Percentiles rank a stretch among this genome's conserved stretches.
Conservation (phyloP, 306 rosid genomes). For the Sicyos edulis region DNA sequence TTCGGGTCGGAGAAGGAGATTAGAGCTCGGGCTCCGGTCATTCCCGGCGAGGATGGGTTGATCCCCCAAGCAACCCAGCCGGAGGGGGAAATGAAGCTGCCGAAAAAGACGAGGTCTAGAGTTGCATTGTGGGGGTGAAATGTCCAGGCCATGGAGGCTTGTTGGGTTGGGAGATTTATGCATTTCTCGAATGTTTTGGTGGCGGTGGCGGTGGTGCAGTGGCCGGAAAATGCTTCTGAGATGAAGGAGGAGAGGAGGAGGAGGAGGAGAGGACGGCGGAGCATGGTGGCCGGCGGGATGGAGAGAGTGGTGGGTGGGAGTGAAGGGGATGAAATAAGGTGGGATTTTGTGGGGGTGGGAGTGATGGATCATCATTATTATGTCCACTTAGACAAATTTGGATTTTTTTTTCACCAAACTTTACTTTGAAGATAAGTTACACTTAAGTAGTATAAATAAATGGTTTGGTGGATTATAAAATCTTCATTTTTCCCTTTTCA, state of each 20-base stretch:
- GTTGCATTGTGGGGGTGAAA: constrained; percentile 64
- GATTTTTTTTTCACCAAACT: not conserved
- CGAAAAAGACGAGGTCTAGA: constrained; percentile 71
- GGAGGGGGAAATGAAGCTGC: constrained; percentile 87
- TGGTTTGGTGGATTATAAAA: constrained; percentile 36
- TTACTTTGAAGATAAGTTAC: constrained; percentile 72
- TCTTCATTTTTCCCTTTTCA: not conserved
- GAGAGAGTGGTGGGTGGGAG: constrained; percentile 3
- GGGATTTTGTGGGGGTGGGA: constrained; percentile 10
- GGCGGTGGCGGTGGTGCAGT: constrained; percentile 55
- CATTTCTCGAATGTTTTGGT: constrained; percentile 63
- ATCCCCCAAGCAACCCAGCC: constrained; percentile 97
- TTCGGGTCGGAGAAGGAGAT: constrained; percentile 80
- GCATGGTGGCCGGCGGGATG: constrained; percentile 30
- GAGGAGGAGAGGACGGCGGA: constrained; percentile 28
- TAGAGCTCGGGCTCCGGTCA: constrained; percentile 78
- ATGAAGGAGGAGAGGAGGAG: constrained; percentile 26
- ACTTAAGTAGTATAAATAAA: not conserved
- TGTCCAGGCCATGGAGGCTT: constrained; percentile 97
- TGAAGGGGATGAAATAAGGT: constrained; percentile 20
- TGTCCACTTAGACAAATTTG: constrained; percentile 18
- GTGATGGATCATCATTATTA: constrained; percentile 38
- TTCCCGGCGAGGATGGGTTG: constrained; percentile 65
- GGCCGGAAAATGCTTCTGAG: constrained; percentile 47
- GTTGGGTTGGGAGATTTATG: constrained; percentile 79